A percentile compares a stretch with the other conserved stretches of the same genome.
phyloP scores from a whole-genome alignment of 371 early-diverging fungal genomes.

The Choanephora cucurbitarum region DNA sequence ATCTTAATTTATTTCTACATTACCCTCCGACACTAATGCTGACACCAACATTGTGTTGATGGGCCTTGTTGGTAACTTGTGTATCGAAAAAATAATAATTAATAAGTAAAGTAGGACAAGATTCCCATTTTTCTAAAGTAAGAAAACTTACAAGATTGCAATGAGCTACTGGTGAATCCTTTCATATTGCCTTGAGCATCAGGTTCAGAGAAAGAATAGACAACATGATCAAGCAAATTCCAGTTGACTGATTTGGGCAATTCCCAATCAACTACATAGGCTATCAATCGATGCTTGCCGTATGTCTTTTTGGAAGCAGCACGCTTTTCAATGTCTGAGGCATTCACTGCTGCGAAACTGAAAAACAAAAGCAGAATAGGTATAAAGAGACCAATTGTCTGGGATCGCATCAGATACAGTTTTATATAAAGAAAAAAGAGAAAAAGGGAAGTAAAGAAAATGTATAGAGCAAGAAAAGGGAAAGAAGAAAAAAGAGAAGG shows the following conservation, averaged over 20 bases:
- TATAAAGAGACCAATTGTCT: too few species aligned
- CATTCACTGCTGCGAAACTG: too few species aligned
- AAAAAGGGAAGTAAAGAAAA: too few species aligned
- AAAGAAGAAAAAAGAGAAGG: too few species aligned
- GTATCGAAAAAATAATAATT: neutral
- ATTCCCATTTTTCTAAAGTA: too few species aligned
- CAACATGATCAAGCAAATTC: conserved; percentile 41
- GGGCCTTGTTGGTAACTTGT: conserved; percentile 42
- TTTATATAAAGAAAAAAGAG: too few species aligned
- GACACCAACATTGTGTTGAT: conserved; percentile 34
- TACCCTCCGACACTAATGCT: conserved; percentile 50
- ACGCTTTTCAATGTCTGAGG: too few species aligned
- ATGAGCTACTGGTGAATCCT: conserved; percentile 11
- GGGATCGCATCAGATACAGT: too few species aligned
- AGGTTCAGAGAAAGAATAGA: conserved; percentile 18
- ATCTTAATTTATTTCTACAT: neutral
- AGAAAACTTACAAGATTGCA: conserved; percentile 4
- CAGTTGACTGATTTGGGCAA: conserved; percentile 36
- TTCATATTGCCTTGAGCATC: conserved; percentile 29
- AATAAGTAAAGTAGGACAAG: too few species aligned
- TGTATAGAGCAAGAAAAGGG: too few species aligned
- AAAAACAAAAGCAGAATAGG: too few species aligned
- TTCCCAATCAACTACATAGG: conserved; percentile 50
- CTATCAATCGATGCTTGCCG: conserved; percentile 21
- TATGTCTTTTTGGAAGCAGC: conserved; percentile 1